Conservation (phyloP, 1,284 basidiomycete genomes). For the Trametes hirsuta region DNA sequence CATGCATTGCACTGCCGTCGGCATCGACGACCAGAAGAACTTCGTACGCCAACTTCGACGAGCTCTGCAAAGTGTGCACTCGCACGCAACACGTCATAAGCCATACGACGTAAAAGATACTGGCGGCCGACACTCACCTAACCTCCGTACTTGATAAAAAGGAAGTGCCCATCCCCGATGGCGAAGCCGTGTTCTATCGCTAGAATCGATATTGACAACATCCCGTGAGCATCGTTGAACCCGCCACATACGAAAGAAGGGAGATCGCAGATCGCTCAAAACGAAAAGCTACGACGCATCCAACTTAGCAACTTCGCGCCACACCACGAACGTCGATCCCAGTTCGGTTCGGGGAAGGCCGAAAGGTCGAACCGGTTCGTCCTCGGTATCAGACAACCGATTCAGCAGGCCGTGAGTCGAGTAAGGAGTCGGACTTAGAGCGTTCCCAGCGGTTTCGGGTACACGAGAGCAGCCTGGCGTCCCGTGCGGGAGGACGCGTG, state of each 20-base stretch:
- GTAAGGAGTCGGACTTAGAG: background rate
- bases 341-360: background rate
- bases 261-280: slow-evolving; percentile 10
- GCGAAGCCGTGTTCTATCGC: background rate
- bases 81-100: background rate
- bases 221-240: background rate
- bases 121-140: background rate
- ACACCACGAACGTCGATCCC: background rate
- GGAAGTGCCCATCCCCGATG: background rate
- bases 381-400: background rate
- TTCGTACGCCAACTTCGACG: background rate
- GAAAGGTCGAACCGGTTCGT: slow-evolving; percentile 1
- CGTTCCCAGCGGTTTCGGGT: background rate
- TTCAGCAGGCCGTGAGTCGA: background rate
- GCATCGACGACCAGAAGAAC: background rate
- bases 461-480: background rate
- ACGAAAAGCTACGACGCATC: background rate
- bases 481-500: slow-evolving; percentile 1
- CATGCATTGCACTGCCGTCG: background rate
- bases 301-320: background rate
- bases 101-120: background rate
- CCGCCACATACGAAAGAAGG: background rate
- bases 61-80: background rate
- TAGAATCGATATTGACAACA: background rate
- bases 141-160: background rate